Base-by-base conservation (phyloP, 1,139 yeast species). In the Lodderomyces oxycetoniae region DNA sequence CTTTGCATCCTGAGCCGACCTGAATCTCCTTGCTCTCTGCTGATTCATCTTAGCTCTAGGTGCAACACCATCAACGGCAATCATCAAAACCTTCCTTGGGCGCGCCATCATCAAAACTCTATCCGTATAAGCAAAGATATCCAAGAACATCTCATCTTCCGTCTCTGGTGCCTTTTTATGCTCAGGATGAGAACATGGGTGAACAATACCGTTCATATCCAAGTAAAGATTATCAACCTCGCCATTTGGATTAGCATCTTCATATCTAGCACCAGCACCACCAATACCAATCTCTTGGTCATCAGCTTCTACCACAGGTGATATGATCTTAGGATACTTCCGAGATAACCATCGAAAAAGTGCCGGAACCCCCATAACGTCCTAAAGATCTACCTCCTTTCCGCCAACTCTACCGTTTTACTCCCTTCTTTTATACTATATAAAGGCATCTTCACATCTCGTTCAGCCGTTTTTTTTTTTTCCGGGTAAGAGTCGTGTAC, bases 1-100 rank as follows among this genome's bases (percentile, higher is more conserved):
- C 48, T 84, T 78, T 6, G 96, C 96, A 46, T 91, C 98, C 52
- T 80, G 77, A 0, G 96, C 97, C n/a, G 95, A 77, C 48, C 96
- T 71, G 61, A 91, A 91, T 55, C 99, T 78, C 64, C 99, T 79
- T 2, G 95, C 79, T 47, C 99, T 75, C 61, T 91, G 99, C 59
- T 91, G 98, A 59, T 93, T 93, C 97, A 93, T 89, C 59, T 91
- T 91, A 29, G 98, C 98, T 52, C 98, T 70, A 15, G 99, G 99
- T 1, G 98, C 98, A 32, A 93, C 98, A 41, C 98, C 99, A 65
- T 93, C 99, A 34, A 93, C 94, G 1, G 98, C 97, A 59, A 93
- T 89, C 76, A 81, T 79, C 39, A 93, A 69, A 27, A 93, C 79
- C 54, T 89, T 88, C 38, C 98, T 67, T 0, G 99, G 99, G 49